Evolutionary conservation across 441 rosid genomes (phyloP), one percentile per base, ranked within the genome.

Genomic region (Jatropha multifida): DNA sequence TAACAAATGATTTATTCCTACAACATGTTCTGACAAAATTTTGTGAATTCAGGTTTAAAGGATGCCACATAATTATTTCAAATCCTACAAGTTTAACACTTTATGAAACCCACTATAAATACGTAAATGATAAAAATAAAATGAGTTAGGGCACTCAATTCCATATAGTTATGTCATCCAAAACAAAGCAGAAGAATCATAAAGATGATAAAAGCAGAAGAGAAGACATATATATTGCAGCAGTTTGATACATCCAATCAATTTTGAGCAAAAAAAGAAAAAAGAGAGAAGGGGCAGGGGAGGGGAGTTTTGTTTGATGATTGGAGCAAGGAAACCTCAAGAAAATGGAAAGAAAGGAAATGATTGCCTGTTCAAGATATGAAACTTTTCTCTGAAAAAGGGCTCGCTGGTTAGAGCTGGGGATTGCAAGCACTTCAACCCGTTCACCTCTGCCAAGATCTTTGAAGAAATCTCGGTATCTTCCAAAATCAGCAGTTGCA

Each of bases 401-500:
- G 4, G 85, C 82, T 78, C 82, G 87, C 76, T 88, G 89, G 78
- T 79, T 83, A 71, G 94, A 81, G 80, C 75, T 89, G 74, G 97
- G 94, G 78, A 95, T 91, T 74, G 87, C 97, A 81, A 95, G 85
- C 78, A 95, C 97, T 83, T 95, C 97, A 68, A 95, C 97, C 72
- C 97, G 87, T 80, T 95, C 99, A 79, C 85, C 93, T 85, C 97
- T 88, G 72, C 89, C 94, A 56, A 95, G 89, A 81, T 95, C 94
- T 79, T 85, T 92, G 81, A 95, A 95, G 85, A 90, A 95, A 83
- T 93, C 94, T 78, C 76, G 86, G 80, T 95, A 95, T 83, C 93
- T 88, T 79, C 84, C 74, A 77, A 90, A 92, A 85, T 95, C 98
- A 79, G 97, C 97, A 73, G 99, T 95, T 78, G 99, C 99, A 82